Evolutionary conservation across 2,329 filamentous ascomycete genomes (phyloP), one percentile per base, ranked within the genome.

Genomic region (Penicillium sp.): DNA sequence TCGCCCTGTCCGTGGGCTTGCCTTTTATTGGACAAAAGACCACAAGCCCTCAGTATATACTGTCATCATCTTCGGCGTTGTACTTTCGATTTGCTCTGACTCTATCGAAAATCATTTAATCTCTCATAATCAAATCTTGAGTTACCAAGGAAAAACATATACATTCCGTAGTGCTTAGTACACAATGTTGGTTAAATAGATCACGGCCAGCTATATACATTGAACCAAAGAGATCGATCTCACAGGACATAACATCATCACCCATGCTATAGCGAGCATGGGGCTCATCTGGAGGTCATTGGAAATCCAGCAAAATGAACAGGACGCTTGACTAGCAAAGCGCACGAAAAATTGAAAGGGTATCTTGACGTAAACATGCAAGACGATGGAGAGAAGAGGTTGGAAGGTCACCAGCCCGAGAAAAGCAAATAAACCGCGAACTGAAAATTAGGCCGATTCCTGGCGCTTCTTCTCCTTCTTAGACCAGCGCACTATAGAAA

Each of bases 391-490:
- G 53, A 59, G 43, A 54, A 53, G 10, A 38, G 17, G 8, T 53
- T 12, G 19, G n/a, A 29, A 39, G 51, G 33, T 38, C 27, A n/a
- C 23, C 10, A 31, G 15, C 6, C 29, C 19, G 6, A 49, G 21
- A 42, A 33, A 43, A 55, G 44, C 19, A 31, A 63, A 51, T 44
- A 53, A 35, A 55, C 36, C 41, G 38, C 47, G 23, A 41, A 55
- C 36, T 42, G 50, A 53, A 27, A 19, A 41, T 58, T 56, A 67
- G 8, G 58, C 56, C 29, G 61, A 62, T 50, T 69, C 68, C 50
- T 73, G 72, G 25, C 75, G 79, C 68, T 91, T 93, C 81, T 94
- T 94, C 71, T 94, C 90, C 71, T 90, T 92, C 69, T 84, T 85
- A 4, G 82, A 82, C 82, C 82, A 85, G 44, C 82, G 79, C 66